Evolutionary conservation across 2,329 filamentous ascomycete species (phyloP).

Genomic region (Phaeosphaeriaceae sp.): DNA sequence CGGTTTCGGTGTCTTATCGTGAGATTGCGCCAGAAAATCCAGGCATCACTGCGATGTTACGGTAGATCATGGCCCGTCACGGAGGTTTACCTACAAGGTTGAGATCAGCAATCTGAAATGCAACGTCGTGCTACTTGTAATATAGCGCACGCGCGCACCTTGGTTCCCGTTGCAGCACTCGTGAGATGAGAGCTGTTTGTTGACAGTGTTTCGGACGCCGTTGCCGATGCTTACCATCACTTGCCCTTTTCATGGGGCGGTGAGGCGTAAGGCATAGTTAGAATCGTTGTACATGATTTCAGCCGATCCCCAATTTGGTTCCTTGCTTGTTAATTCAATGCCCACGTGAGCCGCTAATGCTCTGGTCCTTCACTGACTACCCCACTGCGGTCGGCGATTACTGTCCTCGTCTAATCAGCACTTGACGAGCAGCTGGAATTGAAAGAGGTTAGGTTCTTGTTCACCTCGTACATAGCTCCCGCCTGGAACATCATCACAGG

Average conservation of each 20-base stretch:
- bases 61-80: background rate
- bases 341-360: slow-evolving; percentile 1
- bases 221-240: background rate
- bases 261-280: background rate
- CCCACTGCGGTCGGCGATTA: slow-evolving; percentile 9
- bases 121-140: background rate
- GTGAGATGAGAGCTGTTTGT: background rate
- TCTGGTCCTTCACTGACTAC: background rate
- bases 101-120: background rate
- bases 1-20: background rate
- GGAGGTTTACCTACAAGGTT: background rate
- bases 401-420: background rate
- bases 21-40: background rate
- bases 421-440: background rate
- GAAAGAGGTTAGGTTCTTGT: background rate
- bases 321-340: background rate
- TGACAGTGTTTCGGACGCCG: background rate
- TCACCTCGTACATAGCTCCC: background rate
- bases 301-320: background rate
- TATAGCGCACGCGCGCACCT: background rate
- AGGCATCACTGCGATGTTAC: background rate
- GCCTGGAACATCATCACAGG: background rate
- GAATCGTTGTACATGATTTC: background rate
- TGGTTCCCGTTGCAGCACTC: background rate
- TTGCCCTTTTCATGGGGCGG: background rate